Conservation (phyloP, 2,329 filamentous ascomycete species). For the Aureobasidium pullulans region DNA sequence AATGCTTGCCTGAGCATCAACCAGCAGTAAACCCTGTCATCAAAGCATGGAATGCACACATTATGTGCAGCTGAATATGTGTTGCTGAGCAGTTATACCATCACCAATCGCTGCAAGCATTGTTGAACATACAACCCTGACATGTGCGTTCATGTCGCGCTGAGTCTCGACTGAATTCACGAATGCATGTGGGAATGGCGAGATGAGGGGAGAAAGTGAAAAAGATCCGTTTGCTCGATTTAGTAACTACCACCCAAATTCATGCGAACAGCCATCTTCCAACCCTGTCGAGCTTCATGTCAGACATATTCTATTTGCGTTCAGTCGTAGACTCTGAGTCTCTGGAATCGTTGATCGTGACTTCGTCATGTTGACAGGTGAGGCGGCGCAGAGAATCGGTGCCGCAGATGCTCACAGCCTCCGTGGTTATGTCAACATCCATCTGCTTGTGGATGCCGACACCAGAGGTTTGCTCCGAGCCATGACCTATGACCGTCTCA, state of each 20-base stretch:
- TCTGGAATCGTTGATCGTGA: background rate
- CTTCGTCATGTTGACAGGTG: background rate
- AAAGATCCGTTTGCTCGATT: background rate
- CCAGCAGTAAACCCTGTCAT: too few relatives aligned
- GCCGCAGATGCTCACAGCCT: constrained; percentile 10
- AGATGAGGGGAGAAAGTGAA: background rate
- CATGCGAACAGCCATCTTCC: background rate
- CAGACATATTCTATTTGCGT: background rate
- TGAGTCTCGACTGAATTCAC: too few relatives aligned
- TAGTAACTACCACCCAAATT: background rate
- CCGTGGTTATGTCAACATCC: constrained; percentile 11
- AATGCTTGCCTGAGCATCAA: too few relatives aligned
- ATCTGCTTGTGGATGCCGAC: constrained; percentile 14
- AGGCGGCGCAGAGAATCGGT: constrained; percentile 8
- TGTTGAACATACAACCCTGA: background rate
- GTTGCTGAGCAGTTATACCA: background rate
- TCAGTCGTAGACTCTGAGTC: background rate
- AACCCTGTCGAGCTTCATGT: background rate
- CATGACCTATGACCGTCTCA: constrained; percentile 2
- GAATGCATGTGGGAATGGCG: background rate
- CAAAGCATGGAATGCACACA: too few relatives aligned
- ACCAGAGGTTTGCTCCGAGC: background rate
- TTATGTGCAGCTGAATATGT: background rate
- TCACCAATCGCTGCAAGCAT: background rate
- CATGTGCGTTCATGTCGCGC: too few relatives aligned